Evolutionary conservation across 2,329 filamentous ascomycete genomes (phyloP), one percentile per base, ranked within the genome.

Genomic region (Scytalidium sp.): DNA sequence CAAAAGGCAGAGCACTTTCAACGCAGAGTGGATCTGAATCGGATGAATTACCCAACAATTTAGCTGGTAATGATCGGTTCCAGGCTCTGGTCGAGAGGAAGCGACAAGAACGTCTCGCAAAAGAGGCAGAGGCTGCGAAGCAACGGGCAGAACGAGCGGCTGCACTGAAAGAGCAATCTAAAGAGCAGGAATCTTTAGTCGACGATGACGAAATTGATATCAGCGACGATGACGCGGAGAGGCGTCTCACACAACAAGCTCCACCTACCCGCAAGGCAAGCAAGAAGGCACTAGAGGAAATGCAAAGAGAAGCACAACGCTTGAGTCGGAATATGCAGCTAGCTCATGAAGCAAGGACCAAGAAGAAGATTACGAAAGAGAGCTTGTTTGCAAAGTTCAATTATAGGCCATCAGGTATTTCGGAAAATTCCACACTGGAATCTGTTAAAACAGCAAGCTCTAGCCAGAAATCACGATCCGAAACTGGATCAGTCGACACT

Each of bases 221-320:
- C 45, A 78, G 75, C 2, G 83, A 87, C 51, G 83, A 83, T 27
- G 83, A 83, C 21, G 80, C 74, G 39, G 85, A 78, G n/a, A 76
- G 75, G 41, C 81, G 75, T 54, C 72, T 94, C 41, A 88, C 87
- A 0, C 88, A 92, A 62, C 74, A 80, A 36, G 75, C 79, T 21
- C 83, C 86, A 3, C 85, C 90, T 4, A 79, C 81, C 9, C 82
- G 94, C 11, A 96, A 94, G 65, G 92, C 94, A 0, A 93, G 92
- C 73, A 97, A 93, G 72, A 97, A 91, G 70, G 94, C 94, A 0
- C 67, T 97, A 40, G 90, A 97, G 64, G 93, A 97, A 59, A 97
- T 99, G 87, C 87, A 88, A 60, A 83, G 90, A 50, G 94, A 99
- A 69, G 97, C 93, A 1, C 94, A 99, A 71, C 84, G 94, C 23